Evolutionary conservation across 1,284 basidiomycete species (phyloP), one percentile per base, ranked within the genome.

Genomic region (Heterobasidion parviporum): DNA sequence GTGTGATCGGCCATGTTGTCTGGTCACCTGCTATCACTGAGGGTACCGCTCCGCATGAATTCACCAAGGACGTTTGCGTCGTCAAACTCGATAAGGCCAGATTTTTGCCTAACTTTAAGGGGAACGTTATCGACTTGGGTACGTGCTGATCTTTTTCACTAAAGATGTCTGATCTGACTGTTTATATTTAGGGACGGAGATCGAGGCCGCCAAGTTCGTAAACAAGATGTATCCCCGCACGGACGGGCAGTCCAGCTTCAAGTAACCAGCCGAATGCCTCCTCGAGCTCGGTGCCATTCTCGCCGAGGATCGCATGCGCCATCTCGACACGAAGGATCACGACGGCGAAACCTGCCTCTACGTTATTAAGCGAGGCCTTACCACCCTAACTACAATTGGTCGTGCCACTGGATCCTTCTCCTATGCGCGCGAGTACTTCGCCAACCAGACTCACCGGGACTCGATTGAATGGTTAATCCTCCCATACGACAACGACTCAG

Each of bases 231-330:
- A 63, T 50, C 56, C 61, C 61, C 59, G 59, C 54, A 62, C 38
- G 52, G 63, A 64, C 52, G 62, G 56, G 38, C 54, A 57, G 45
- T 56, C 55, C 60, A 35, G 51, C n/a, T 72, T 71, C 56, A 36
- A 65, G 20, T 73, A 70, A 61, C 74, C 70, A 36, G 6, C 8
- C 8, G 63, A 69, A 60, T 62, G 68, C 56, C 72, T 73, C 7
- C 64, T 73, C 54, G 57, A 55, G 41, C 63, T 70, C 54, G 14
- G 8, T 6, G 70, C 60, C 57, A 43, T 56, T 16, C 56, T 69
- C 56, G 51, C 59, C 36, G 64, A 70, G 20, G 64, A 64, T 3
- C 34, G 57, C 32, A 64, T 74, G 59, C 62, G 56, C 59, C 33
- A 57, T 18, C 70, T 70, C 43, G 58, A 56, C 51, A 62, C 59